A percentile compares a stretch with the other conserved stretches of the same genome.
Conservation (phyloP, 2,329 filamentous ascomycete genomes). For the Phoma sp. region DNA sequence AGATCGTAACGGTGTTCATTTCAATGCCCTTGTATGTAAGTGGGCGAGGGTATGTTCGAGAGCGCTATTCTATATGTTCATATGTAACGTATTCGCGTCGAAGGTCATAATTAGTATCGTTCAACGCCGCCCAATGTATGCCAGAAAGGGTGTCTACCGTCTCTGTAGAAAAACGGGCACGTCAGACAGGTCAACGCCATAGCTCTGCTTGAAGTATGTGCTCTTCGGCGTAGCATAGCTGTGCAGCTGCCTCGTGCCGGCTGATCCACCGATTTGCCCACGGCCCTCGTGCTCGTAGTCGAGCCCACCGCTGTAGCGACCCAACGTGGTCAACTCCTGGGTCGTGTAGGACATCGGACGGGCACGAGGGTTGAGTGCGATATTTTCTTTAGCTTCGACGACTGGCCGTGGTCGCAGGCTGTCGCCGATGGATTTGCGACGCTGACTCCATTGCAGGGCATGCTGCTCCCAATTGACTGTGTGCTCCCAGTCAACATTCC, state of each 20-base stretch:
- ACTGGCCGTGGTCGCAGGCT: conserved; percentile 23
- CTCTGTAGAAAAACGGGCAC: conserved; percentile 41
- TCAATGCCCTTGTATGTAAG: background rate
- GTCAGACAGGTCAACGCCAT: conserved; percentile 44
- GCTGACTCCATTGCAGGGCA: conserved; percentile 37
- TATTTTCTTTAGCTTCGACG: conserved; percentile 13
- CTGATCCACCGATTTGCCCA: conserved; percentile 46
- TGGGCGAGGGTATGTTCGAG: background rate
- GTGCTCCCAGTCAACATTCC: conserved; percentile 21
- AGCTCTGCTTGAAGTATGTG: conserved; percentile 37
- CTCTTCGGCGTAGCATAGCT: conserved; percentile 41
- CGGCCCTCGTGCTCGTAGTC: conserved; percentile 45
- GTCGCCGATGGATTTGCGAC: conserved; percentile 42
- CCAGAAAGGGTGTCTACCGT: background rate
- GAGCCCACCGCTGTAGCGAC: conserved; percentile 49
- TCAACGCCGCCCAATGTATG: conserved; percentile 1
- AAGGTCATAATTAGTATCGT: conserved; percentile 11
- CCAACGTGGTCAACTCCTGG: conserved; percentile 22
- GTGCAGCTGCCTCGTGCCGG: conserved; percentile 44
- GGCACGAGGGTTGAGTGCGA: conserved; percentile 1
- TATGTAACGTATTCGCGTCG: conserved; percentile 5
- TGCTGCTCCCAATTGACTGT: conserved; percentile 36
- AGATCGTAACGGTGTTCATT: conserved; percentile 2
- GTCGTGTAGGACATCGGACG: conserved; percentile 11
- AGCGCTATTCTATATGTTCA: conserved; percentile 3